phyloP scores from a whole-genome alignment of 495 filamentous ascomycete species.

The Durotheca rogersii region DNA sequence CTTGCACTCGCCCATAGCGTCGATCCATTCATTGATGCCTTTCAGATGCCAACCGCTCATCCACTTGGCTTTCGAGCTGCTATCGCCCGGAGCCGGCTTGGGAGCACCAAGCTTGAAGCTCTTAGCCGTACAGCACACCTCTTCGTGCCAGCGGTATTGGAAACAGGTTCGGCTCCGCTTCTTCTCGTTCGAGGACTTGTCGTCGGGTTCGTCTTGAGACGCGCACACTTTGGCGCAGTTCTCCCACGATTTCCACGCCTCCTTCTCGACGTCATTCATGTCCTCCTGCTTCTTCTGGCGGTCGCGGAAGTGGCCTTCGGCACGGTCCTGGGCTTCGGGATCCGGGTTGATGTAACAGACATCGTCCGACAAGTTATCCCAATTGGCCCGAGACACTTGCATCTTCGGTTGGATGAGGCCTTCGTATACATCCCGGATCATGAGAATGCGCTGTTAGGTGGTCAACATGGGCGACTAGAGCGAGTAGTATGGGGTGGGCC shows the following conservation, averaged over 20 bases:
- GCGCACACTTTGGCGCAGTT: constrained; percentile 45
- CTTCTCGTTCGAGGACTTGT: constrained; percentile 32
- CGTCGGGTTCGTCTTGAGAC: constrained; percentile 35
- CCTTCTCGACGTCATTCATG: constrained; percentile 40
- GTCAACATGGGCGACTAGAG: constrained; percentile 16
- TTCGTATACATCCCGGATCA: constrained; percentile 46
- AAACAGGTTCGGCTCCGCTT: constrained; percentile 35
- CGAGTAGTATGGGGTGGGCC: constrained; percentile 34
- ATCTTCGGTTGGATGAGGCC: constrained; percentile 40
- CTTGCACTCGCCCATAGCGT: constrained; percentile 36
- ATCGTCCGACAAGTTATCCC: constrained; percentile 48
- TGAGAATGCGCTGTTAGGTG: constrained; percentile 32
- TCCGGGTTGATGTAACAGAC: constrained; percentile 40
- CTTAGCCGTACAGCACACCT: constrained; percentile 37
- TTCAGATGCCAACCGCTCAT: constrained; percentile 39
- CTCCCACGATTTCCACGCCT: constrained; percentile 40
- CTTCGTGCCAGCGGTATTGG: constrained; percentile 40
- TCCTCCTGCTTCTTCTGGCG: constrained; percentile 37
- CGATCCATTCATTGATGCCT: constrained; percentile 42
- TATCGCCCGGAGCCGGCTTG: constrained; percentile 25
- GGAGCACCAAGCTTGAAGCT: constrained; percentile 39
- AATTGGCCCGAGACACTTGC: constrained; percentile 39
- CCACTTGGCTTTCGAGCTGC: constrained; percentile 27
- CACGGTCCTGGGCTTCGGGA: constrained; percentile 25
- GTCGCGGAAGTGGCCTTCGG: constrained; percentile 16